phyloP scores from a whole-genome alignment of 2,329 filamentous ascomycete genomes.

The Magnaporthales sp. region DNA sequence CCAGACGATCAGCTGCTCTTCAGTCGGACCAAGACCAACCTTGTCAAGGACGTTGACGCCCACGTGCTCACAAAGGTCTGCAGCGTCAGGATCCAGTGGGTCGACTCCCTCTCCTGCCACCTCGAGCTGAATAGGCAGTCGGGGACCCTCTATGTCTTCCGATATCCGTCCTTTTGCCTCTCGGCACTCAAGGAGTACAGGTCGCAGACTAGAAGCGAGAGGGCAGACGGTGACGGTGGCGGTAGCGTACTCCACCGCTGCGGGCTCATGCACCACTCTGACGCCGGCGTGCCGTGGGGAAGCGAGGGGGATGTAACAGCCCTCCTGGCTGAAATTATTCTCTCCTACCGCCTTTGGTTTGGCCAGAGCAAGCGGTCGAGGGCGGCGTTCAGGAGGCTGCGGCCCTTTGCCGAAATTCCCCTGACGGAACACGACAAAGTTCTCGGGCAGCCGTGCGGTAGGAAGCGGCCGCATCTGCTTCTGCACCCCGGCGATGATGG shows the following conservation, averaged over 20 bases:
- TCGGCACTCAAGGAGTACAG: conserved; percentile 7
- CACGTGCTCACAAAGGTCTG: conserved; percentile 13
- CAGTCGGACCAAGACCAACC: conserved; percentile 6
- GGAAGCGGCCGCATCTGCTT: neutral
- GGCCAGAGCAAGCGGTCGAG: conserved; percentile 13
- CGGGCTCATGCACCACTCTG: neutral
- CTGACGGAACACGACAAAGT: conserved; percentile 5
- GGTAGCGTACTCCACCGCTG: conserved; percentile 4
- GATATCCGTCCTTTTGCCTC: conserved; percentile 16
- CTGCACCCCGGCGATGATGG: neutral
- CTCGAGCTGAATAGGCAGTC: conserved; percentile 15
- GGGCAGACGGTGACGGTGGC: neutral
- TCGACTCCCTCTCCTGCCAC: conserved; percentile 16
- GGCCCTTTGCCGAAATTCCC: conserved; percentile 8
- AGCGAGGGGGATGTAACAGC: conserved; percentile 11
- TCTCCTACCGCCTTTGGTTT: conserved; percentile 17
- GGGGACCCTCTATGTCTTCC: conserved; percentile 14
- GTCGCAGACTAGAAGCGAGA: neutral
- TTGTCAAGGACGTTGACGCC: conserved; percentile 11
- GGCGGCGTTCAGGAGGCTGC: conserved; percentile 11
- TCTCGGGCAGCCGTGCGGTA: conserved; percentile 8
- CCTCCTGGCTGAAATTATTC: conserved; percentile 13
- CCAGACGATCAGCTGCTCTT: conserved; percentile 9
- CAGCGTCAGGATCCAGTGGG: conserved; percentile 13
- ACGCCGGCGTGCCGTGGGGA: conserved; percentile 8